A percentile compares a stretch with the other conserved stretches of the same genome.
Conservation (phyloP, 73 alveolate genomes). For the Tetrahymena malaccensis region DNA sequence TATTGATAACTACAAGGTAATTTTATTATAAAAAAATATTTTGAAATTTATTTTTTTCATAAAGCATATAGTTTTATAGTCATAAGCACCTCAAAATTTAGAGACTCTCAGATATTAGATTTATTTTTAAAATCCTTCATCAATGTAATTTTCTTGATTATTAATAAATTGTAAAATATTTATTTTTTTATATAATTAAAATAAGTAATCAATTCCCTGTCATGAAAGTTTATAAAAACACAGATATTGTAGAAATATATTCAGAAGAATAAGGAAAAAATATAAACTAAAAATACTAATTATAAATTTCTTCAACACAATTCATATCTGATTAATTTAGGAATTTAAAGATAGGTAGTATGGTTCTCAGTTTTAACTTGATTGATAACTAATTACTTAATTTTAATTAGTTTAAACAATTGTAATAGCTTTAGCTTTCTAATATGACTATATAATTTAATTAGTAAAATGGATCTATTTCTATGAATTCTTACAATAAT, state of each 20-base stretch:
- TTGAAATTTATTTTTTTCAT: neutral
- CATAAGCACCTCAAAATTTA: neutral
- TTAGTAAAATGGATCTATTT: neutral
- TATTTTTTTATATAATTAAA: no score
- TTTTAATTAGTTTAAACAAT: neutral
- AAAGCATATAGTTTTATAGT: neutral
- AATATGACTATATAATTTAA: neutral
- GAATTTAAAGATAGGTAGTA: neutral
- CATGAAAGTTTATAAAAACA: neutral
- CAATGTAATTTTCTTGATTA: neutral
- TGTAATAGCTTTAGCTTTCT: neutral
- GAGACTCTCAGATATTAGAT: neutral
- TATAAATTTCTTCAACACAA: neutral
- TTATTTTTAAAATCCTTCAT: neutral
- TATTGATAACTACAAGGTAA: neutral
- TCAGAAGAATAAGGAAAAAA: neutral
- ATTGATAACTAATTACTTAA: neutral
- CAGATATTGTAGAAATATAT: neutral
- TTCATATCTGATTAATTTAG: neutral
- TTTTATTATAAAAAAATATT: neutral
- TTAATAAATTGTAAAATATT: neutral
- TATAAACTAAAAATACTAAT: neutral
- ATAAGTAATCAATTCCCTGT: neutral
- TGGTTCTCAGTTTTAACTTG: neutral
- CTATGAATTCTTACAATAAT: neutral